Base-by-base conservation (phyloP, 768 basidiomycete genomes). In the Suillus fuscotomentosus region DNA sequence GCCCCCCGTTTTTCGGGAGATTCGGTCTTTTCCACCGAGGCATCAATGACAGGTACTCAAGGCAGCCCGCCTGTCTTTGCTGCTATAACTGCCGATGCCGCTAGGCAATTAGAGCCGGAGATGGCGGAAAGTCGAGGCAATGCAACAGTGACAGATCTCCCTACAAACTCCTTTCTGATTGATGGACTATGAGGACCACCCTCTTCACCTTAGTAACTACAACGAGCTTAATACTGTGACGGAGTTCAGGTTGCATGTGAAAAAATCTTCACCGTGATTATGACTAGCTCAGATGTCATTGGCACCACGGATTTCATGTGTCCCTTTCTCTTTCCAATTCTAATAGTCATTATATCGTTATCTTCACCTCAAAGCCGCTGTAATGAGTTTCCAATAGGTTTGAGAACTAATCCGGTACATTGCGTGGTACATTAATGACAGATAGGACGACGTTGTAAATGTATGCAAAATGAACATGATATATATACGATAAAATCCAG, bases 381-480 rank as follows among this genome's bases (percentile, higher is more conserved):
- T 20, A 20, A 54, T 34, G 31, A 4, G 31, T 11, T 54, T 54
- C 53, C 24, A 42, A 54, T 53, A 68, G 62, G 51, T 63, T 62
- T 60, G 69, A 60, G 69, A 31, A 38, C 63, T 66, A 74, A 48
- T 15, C 59, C 65, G 67, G 60, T 69, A 75, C 74, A 68, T 17
- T 53, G 38, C 53, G 73, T 70, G 73, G 62, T 76, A 76, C 70
- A 74, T 64, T 75, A 71, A 70, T 67, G 61, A 68, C 65, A 70
- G 45, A 62, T 71, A 71, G 70, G 69, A 61, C 2, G 62, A 60
- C 55, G 7, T 3, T n/a, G 36, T 57, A 61, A 67, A 67, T 67
- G 60, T 64, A 68, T 65, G 41, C 22, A 63, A 65, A 63, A 59
- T 59, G 57, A 41, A 31, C 57, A 57, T 59, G 63, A 68, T n/a